Percentiles rank a stretch among this genome's conserved stretches.
phyloP scores from a whole-genome alignment of 495 filamentous ascomycete species.

The Aspergillus diversus region DNA sequence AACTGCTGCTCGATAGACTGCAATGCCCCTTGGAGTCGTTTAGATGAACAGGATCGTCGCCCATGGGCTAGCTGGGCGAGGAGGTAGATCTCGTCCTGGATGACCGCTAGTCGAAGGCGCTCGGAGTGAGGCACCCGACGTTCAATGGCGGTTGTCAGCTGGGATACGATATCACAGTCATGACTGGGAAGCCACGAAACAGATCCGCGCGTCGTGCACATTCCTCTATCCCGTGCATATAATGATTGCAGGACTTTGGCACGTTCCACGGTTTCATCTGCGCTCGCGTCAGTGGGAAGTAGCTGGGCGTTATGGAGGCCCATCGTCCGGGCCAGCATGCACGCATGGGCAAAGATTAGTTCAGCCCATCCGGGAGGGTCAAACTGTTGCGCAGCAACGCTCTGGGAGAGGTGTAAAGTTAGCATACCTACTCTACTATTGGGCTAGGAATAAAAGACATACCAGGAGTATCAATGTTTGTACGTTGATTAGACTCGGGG shows the following conservation, averaged over 20 bases:
- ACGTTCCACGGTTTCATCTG: conserved; percentile 1
- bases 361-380: conserved; percentile 13
- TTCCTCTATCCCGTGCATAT: conserved; percentile 2
- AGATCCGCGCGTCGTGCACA: conserved; percentile 4
- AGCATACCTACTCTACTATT: background rate
- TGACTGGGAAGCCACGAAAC: conserved; percentile 11
- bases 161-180: conserved; percentile 4
- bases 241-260: conserved; percentile 12
- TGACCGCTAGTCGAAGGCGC: conserved; percentile 4
- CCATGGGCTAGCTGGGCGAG: background rate
- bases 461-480: conserved; percentile 11
- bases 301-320: background rate
- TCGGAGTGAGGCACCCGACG: background rate
- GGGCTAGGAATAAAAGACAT: background rate
- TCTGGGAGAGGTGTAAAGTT: background rate
- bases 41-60: background rate
- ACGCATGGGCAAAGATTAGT: conserved; percentile 12
- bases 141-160: background rate
- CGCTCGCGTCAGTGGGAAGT: background rate
- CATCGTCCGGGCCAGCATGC: conserved; percentile 11
- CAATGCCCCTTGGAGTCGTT: background rate
- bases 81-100: conserved; percentile 8
- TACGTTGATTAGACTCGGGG: conserved; percentile 8
- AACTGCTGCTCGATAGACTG: conserved; percentile 10
- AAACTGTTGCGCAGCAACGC: conserved; percentile 6